Evolutionary conservation across 2,329 filamentous ascomycete species (phyloP), one percentile per base, ranked within the genome.

Genomic region (Tothia fuscella): DNA sequence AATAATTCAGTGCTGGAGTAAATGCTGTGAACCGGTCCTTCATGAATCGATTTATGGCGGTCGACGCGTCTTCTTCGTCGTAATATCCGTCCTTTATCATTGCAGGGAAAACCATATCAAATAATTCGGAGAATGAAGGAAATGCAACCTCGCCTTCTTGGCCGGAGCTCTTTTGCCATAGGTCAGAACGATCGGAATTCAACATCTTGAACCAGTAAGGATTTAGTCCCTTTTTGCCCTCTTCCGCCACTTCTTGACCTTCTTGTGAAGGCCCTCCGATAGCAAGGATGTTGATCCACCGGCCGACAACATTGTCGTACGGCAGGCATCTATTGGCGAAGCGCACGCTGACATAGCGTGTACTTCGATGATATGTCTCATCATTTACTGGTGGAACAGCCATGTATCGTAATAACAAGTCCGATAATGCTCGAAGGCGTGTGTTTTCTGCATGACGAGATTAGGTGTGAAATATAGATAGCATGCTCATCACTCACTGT

Each of bases 261-360:
- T 88, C 82, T 38, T 76, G 72, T 3, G 65, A 60, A 3, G 71
- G 70, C 10, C 78, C 78, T 13, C 75, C 77, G 6, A 91, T 66
- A 6, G 88, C 89, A 38, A 95, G 69, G 13, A 96, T 74, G 56
- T 95, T 78, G 35, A 95, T 82, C 84, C 86, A 95, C 37, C 91
- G 76, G 20, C 78, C 91, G 28, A 80, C 68, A 7, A 85, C 70
- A 53, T 94, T 86, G 16, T 71, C 71, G 51, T 86, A 95, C 1
- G 81, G 75, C 4, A 98, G 67, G 53, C 86, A 93, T 38, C 84
- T 74, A 55, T 96, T 96, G 9, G 86, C 85, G 69, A 89, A 95
- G 44, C 91, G 83, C 6, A 91, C 79, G 19, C 80, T 80, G 16
- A 85, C 80, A 60, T 88, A 91, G 6, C 84, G 77, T 25, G 82